Conservation (phyloP, 2,329 filamentous ascomycete species). For the Alternaria sp. region DNA sequence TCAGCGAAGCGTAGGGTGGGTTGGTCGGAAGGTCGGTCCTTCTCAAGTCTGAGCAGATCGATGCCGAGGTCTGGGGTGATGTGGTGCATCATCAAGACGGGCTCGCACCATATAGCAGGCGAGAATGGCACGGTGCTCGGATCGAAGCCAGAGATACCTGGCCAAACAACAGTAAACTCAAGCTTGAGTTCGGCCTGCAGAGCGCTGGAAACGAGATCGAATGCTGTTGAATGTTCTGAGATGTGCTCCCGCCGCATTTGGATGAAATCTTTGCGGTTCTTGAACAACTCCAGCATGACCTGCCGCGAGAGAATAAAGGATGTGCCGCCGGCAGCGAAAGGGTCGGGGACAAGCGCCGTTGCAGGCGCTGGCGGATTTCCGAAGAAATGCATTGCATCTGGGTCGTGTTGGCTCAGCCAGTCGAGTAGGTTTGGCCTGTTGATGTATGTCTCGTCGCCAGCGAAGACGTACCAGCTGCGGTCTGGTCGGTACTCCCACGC, state of each 20-base stretch:
- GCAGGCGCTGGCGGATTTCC: slow-evolving; percentile 51
- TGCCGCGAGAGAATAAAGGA: slow-evolving; percentile 62
- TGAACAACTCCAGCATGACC: slow-evolving; percentile 55
- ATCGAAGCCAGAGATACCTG: slow-evolving; percentile 44
- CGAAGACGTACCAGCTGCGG: slow-evolving; percentile 67
- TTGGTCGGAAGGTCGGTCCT: slow-evolving; percentile 33
- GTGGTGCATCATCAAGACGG: slow-evolving; percentile 53
- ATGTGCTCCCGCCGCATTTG: slow-evolving; percentile 57
- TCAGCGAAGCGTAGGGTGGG: slow-evolving; percentile 37
- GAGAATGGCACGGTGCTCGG: slow-evolving; percentile 51
- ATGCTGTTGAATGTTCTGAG: slow-evolving; percentile 58
- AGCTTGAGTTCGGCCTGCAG: slow-evolving; percentile 56
- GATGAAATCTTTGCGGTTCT: slow-evolving; percentile 53
- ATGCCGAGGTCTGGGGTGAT: slow-evolving; percentile 54
- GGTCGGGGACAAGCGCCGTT: slow-evolving; percentile 43
- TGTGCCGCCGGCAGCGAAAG: slow-evolving; percentile 62
- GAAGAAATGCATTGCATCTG: slow-evolving; percentile 59
- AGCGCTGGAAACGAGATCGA: slow-evolving; percentile 60
- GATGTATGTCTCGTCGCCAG: slow-evolving; percentile 67
- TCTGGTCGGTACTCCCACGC: slow-evolving; percentile 52
- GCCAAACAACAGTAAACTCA: slow-evolving; percentile 57
- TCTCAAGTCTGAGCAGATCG: slow-evolving; percentile 57
- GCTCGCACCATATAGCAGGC: slow-evolving; percentile 54
- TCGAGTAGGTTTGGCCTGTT: slow-evolving; percentile 62
- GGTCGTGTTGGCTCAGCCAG: slow-evolving; percentile 62